These are phyloP conservation scores for Aspergillus fischeri DNA, from an alignment of 2,329 filamentous ascomycete genomes.

Conservation along the genomic window DNA sequence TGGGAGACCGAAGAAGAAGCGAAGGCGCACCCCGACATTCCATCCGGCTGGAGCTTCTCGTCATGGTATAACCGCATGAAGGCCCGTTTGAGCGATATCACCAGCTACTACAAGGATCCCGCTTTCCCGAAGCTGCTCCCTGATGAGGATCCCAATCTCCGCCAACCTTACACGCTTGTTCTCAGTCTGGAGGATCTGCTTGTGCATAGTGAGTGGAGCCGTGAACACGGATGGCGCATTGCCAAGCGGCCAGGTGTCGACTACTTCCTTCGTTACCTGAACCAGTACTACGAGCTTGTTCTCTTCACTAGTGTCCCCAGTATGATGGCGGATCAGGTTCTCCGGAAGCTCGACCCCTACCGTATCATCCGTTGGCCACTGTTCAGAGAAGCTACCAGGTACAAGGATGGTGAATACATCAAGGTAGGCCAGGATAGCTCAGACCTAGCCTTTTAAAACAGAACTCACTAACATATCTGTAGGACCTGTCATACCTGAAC, in stretches of 20 bases:
- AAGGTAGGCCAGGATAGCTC: slow-evolving; percentile 60
- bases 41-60: slow-evolving; percentile 71
- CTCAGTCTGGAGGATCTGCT: slow-evolving; percentile 90
- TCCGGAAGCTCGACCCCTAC: slow-evolving; percentile 92
- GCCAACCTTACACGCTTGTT: slow-evolving; percentile 87
- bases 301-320: slow-evolving; percentile 89
- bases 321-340: slow-evolving; percentile 77
- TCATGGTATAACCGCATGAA: slow-evolving; percentile 78
- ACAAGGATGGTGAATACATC: slow-evolving; percentile 91
- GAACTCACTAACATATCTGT: slow-evolving; percentile 13
- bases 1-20: slow-evolving; percentile 77
- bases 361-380: slow-evolving; percentile 93
- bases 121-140: slow-evolving; percentile 89
- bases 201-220: slow-evolving; percentile 89
- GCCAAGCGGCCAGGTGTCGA: slow-evolving; percentile 94
- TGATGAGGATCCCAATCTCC: slow-evolving; percentile 66
- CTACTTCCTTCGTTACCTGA: slow-evolving; percentile 95
- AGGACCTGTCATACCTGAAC: slow-evolving; percentile 98
- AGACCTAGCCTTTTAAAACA: not conserved
- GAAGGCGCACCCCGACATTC: slow-evolving; percentile 63
- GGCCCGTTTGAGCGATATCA: slow-evolving; percentile 68
- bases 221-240: slow-evolving; percentile 90
- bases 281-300: slow-evolving; percentile 96
- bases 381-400: slow-evolving; percentile 94
- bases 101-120: slow-evolving; percentile 93